Evolutionary conservation across 2,329 filamentous ascomycete genomes (phyloP).

Genomic region (Raffaelea albimanens): DNA sequence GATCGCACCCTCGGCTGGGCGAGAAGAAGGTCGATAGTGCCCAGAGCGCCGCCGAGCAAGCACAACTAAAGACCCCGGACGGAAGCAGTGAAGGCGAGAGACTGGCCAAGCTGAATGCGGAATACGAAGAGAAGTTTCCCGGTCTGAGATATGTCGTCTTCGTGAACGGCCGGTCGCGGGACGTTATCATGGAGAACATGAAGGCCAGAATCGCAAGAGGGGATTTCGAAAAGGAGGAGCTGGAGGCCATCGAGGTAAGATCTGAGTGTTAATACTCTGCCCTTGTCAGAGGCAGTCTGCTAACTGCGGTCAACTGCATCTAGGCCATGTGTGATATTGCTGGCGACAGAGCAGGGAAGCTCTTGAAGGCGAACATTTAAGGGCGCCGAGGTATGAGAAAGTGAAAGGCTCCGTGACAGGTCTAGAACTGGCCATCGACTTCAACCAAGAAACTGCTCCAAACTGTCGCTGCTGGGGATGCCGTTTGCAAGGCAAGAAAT

Average conservation of each 20-base stretch:
- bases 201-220: conserved; percentile 58
- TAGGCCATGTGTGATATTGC: conserved; percentile 92
- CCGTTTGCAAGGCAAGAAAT: no score
- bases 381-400: no score
- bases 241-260: conserved; percentile 64
- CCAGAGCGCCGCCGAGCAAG: conserved; percentile 74
- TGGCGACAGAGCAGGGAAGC: conserved; percentile 63
- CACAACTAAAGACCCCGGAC: conserved; percentile 51
- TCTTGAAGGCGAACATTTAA: conserved; percentile 20
- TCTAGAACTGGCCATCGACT: no score
- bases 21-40: conserved; percentile 74
- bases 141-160: conserved; percentile 86
- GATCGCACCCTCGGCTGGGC: conserved; percentile 75
- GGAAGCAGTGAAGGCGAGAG: conserved; percentile 45
- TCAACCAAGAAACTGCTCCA: no score
- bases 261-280: no score
- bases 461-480: no score
- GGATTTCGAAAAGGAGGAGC: conserved; percentile 57
- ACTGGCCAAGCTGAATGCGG: conserved; percentile 56
- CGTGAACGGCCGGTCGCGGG: conserved; percentile 69
- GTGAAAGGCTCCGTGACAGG: no score
- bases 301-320: no score
- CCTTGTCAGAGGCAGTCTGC: no score
- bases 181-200: conserved; percentile 77
- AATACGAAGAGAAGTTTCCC: conserved; percentile 75